Conservation (phyloP, 164 flowering plant species). For the Houttuynia cordata region DNA sequence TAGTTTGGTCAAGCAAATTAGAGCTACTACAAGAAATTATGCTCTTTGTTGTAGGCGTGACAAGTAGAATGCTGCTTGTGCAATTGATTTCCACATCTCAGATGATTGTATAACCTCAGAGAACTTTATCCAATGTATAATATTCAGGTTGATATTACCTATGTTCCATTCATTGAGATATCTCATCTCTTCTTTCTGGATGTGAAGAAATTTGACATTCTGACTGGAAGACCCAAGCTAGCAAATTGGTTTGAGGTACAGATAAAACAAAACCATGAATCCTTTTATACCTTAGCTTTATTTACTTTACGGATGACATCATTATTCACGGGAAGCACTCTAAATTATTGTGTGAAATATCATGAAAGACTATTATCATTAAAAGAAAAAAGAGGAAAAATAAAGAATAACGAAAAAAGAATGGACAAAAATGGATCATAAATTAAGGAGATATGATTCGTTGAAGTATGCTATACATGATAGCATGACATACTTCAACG, state of each 20-base stretch:
- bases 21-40: background rate
- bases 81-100: background rate
- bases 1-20: background rate
- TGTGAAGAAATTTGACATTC: conserved; percentile 2
- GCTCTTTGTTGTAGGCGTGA: background rate
- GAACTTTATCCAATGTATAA: background rate
- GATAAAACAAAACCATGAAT: background rate
- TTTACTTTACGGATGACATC: too few relatives aligned
- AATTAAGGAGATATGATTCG: too few relatives aligned
- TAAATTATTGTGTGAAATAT: background rate
- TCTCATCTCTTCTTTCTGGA: background rate
- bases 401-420: too few relatives aligned
- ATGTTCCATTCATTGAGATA: conserved; percentile 1
- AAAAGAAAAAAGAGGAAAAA: too few relatives aligned
- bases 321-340: background rate
- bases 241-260: conserved; percentile 1
- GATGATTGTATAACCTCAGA: background rate
- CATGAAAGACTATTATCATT: too few relatives aligned
- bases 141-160: background rate
- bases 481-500: too few relatives aligned
- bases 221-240: conserved; percentile 1
- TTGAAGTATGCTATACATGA: too few relatives aligned
- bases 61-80: background rate
- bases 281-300: background rate
- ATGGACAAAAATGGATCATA: too few relatives aligned